These are phyloP conservation scores for Monotropa hypopitys DNA, from an alignment of 179 eudicot species.

Conservation along the genomic window DNA sequence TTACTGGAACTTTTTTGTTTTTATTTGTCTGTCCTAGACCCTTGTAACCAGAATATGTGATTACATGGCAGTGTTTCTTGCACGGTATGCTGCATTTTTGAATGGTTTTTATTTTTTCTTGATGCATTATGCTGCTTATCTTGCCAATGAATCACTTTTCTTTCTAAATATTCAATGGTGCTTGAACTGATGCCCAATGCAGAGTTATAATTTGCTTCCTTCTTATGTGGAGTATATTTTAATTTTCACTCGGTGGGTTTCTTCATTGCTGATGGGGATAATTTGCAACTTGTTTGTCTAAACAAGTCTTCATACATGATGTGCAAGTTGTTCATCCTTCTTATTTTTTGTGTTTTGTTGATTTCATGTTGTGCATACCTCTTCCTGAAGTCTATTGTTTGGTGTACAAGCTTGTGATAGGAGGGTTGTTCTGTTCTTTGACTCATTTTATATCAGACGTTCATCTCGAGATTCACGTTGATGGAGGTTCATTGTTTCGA, in stretches of 20 bases:
- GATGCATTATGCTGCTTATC: not conserved
- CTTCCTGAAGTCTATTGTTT: not conserved
- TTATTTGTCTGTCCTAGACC: not conserved
- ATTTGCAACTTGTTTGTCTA: not conserved
- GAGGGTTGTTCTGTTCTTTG: conserved; percentile 20
- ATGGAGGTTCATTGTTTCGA: conserved; percentile 19
- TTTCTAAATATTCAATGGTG: not conserved
- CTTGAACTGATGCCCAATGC: not conserved
- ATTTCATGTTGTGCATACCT: not conserved
- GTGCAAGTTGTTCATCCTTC: not conserved
- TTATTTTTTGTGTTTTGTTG: not conserved
- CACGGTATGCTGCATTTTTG: not conserved
- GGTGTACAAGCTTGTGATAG: not conserved
- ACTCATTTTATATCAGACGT: conserved; percentile 18
- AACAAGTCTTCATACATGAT: not conserved
- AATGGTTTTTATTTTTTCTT: not conserved
- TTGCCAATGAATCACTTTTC: not conserved
- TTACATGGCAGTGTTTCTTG: not conserved
- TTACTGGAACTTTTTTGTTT: not conserved
- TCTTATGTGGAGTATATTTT: not conserved
- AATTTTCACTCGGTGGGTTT: not conserved
- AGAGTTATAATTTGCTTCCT: not conserved
- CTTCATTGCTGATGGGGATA: not conserved
- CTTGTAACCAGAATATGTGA: not conserved
- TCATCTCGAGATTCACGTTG: conserved; percentile 8